Percentiles rank a stretch among this genome's conserved stretches.
phyloP scores from a whole-genome alignment of 2,329 filamentous ascomycete genomes.

The Cladophialophora bantiana region DNA sequence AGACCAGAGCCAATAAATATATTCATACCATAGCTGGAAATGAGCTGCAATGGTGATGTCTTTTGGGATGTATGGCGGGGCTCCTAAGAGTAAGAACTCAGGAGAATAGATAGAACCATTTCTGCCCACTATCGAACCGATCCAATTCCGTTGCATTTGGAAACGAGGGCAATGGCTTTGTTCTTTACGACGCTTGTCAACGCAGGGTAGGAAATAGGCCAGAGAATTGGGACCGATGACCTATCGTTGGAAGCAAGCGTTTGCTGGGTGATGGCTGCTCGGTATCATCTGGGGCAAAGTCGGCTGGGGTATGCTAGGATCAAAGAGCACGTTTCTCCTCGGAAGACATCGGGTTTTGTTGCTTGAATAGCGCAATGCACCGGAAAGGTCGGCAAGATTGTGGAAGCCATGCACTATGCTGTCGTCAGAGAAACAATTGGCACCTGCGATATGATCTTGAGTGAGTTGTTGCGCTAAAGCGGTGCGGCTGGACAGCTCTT shows the following conservation, averaged over 20 bases:
- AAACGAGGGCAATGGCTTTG: not conserved
- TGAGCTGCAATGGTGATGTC: not conserved
- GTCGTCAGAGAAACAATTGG: no score
- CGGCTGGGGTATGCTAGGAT: not conserved
- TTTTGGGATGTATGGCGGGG: not conserved
- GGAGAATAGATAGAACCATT: not conserved
- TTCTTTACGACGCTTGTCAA: not conserved
- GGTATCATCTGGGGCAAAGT: not conserved
- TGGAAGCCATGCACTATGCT: no score
- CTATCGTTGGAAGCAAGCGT: not conserved
- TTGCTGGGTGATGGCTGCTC: not conserved
- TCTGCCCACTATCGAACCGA: not conserved
- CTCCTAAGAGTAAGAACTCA: not conserved
- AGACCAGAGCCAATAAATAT: not conserved
- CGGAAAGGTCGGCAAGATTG: no score
- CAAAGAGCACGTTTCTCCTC: not conserved
- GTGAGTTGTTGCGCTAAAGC: no score
- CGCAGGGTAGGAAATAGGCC: not conserved
- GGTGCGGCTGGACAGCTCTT: no score
- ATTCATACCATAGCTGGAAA: not conserved
- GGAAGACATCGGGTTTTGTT: no score
- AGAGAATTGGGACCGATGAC: not conserved
- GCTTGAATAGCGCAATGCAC: no score
- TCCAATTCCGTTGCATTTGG: not conserved
- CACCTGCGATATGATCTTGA: no score